Evolutionary conservation across 169 alveolate genomes (phyloP).

Genomic region (Plasmodium blacklocki): DNA sequence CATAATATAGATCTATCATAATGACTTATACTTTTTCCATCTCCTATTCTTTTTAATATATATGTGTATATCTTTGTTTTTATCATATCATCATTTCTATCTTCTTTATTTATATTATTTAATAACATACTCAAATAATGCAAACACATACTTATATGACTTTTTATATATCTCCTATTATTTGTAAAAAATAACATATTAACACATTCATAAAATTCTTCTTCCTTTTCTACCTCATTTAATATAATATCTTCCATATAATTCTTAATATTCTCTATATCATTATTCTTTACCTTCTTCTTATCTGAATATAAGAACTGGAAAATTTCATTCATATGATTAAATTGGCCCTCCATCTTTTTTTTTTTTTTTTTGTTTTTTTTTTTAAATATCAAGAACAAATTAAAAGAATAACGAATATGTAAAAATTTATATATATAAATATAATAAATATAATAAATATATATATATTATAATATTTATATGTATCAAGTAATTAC

Average conservation of each 20-base stretch:
- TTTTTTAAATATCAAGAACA: no score
- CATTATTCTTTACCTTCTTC: slow-evolving; percentile 25
- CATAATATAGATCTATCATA: slow-evolving; percentile 61
- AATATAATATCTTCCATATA: slow-evolving; percentile 14
- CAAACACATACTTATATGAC: slow-evolving; percentile 41
- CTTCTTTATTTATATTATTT: slow-evolving; percentile 21
- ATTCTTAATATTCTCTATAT: slow-evolving; percentile 20
- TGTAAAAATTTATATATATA: no score
- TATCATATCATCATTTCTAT: not conserved
- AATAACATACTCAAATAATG: slow-evolving; percentile 9
- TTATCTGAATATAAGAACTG: slow-evolving; percentile 33
- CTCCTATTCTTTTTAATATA: slow-evolving; percentile 59
- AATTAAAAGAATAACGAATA: no score
- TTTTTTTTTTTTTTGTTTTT: not conserved
- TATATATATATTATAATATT: no score
- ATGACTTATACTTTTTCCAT: slow-evolving; percentile 7
- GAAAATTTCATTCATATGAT: slow-evolving; percentile 23
- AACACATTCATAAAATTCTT: slow-evolving; percentile 16
- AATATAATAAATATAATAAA: no score
- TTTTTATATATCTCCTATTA: slow-evolving; percentile 40
- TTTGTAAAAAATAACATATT: slow-evolving; percentile 50
- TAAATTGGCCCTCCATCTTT: slow-evolving; percentile 10
- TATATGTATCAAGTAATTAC: no score
- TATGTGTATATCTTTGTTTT: slow-evolving; percentile 35
- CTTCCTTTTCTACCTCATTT: slow-evolving; percentile 7